Evolutionary conservation across 768 basidiomycete genomes (phyloP).

Genomic region (Myochromella boudieri): DNA sequence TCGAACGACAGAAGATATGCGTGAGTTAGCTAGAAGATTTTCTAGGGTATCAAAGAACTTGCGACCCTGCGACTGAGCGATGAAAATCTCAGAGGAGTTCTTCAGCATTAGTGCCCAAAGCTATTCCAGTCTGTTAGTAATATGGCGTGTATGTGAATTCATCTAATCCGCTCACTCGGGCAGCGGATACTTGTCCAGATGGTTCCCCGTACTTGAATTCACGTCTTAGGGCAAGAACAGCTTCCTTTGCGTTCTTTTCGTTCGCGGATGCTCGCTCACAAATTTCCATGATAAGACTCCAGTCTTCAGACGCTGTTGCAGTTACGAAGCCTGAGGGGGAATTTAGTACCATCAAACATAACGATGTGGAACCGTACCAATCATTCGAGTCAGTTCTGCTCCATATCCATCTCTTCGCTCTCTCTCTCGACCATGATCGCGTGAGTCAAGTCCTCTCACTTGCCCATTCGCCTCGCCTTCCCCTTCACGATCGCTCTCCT

Average conservation of each 20-base stretch:
- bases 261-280: conserved; percentile 77
- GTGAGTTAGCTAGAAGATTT: conserved; percentile 59
- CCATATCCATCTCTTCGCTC: not conserved
- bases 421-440: not conserved
- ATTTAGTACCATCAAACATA: conserved; percentile 6
- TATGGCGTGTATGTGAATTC: not conserved
- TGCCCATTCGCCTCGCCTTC: too few relatives aligned
- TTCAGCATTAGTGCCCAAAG: conserved; percentile 90
- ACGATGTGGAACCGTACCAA: not conserved
- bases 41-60: conserved; percentile 85
- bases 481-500: conserved; percentile 20
- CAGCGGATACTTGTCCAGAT: conserved; percentile 73
- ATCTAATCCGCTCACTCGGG: conserved; percentile 50
- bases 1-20: conserved; percentile 75
- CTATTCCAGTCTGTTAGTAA: conserved; percentile 30
- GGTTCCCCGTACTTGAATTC: conserved; percentile 90
- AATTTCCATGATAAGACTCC: conserved; percentile 78
- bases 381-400: not conserved
- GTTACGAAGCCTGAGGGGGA: conserved; percentile 65
- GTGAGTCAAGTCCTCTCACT: too few relatives aligned
- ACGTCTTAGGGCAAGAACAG: conserved; percentile 73
- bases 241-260: conserved; percentile 79
- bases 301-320: conserved; percentile 78
- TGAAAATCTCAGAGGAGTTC: conserved; percentile 72
- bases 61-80: conserved; percentile 63